Evolutionary conservation across 2,329 filamentous ascomycete species (phyloP), one percentile per base, ranked within the genome.

Genomic region (Penicillium sp.): DNA sequence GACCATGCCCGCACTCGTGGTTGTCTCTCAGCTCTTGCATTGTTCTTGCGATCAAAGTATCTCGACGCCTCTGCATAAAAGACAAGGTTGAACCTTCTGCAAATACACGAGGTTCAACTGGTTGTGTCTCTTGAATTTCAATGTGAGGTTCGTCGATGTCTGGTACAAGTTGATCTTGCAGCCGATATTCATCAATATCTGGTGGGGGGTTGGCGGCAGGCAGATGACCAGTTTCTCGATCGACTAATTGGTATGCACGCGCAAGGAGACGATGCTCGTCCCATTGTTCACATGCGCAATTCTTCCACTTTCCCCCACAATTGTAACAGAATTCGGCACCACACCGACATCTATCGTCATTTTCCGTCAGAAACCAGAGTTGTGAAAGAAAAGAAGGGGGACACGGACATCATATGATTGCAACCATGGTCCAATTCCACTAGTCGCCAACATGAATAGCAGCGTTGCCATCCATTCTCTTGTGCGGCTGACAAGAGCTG

Each of bases 331-430:
- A 45, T 22, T 33, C 25, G 28, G 42, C 42, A 45, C 42, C 42
- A 22, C 42, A 84, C 45, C 51, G 44, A 33, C 50, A 41, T 33
- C 8, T 38, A 47, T 30, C 9, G 9, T 30, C 9, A 30, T 30
- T 30, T 10, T 8, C 5, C 9, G 28, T 30, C 28, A 30, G 28
- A 26, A 26, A 26, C 7, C 28, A 30, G 28, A 30, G 28, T 30
- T 30, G 5, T 30, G 28, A 41, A 11, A 43, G 12, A 10, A 28
- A 17, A 37, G 56, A 41, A 37, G 26, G 25, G 36, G 26, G 28
- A 10, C 31, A 78, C 80, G 64, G 60, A 85, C 83, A 58, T 82
- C 4, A 86, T 85, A 49, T 86, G 83, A 48, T 81, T 73, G 56
- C 84, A 86, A 1, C 84, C 83, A 0, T 35, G n/a, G 0, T 64